Evolutionary conservation across 2,329 filamentous ascomycete genomes (phyloP), one percentile per base, ranked within the genome.

Genomic region (Cryphonectria parasitica): DNA sequence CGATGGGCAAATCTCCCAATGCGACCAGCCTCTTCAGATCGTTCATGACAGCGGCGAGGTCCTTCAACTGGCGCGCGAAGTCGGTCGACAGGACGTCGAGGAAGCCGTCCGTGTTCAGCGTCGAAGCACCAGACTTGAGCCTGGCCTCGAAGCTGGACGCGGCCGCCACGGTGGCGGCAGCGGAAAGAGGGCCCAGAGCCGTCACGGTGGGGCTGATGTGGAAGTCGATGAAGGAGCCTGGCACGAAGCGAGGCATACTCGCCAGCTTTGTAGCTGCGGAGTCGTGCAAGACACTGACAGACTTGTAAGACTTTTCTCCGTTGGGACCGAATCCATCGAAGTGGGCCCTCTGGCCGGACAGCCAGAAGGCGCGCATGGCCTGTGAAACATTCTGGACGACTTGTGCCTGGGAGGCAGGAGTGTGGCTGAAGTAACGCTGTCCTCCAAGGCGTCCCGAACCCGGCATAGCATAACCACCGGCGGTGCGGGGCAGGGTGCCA

Each of bases 341-440:
- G 70, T 92, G 92, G 13, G 92, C 91, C 79, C 95, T 96, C 77
- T 97, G 90, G 0, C 96, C 96, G 0, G 92, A 94, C n/a, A 97
- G 86, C 82, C 93, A 91, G 82, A 99, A 98, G 17, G 94, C 95
- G 68, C 96, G 90, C 77, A 98, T 91, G 6, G 94, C 96, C 75
- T 94, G 91, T 17, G 94, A 97, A n/a, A 98, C 95, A 81, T 97
- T 97, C 80, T 96, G 92, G 66, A 98, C 89, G 63, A 98, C 94
- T 79, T 98, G 93, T 0, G 95, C 94, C 54, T 94, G 94, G 10
- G 91, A 89, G 13, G 93, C 91, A 1, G 95, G 94, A 0, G 90
- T 89, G 82, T 98, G 95, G 0, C 94, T 97, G 82, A 98, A 98
- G 83, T 95, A 95, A 74, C 95, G 88, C 34, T 90, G 89, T 61